Evolutionary conservation across 495 filamentous ascomycete genomes (phyloP).

Genomic region (Aspergillus taichungensis): DNA sequence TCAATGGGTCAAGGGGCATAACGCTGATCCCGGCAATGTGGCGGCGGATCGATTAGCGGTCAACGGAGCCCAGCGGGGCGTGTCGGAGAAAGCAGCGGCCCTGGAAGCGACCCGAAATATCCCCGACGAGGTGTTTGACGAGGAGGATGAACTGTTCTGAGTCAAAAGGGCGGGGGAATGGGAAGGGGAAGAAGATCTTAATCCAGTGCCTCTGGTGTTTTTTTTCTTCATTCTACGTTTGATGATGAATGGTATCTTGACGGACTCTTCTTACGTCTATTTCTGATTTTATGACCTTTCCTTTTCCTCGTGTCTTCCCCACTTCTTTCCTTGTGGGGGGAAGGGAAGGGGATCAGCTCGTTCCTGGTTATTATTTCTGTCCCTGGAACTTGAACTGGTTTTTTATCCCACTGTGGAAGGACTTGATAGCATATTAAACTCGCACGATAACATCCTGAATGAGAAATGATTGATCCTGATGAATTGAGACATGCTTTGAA

Average conservation of each 20-base stretch:
- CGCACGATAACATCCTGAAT: background rate
- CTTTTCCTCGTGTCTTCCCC: too few relatives aligned
- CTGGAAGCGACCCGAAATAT: conserved; percentile 16
- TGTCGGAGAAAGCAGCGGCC: conserved; percentile 22
- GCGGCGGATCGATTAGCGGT: conserved; percentile 78
- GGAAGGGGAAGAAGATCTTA: too few relatives aligned
- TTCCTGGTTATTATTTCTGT: too few relatives aligned
- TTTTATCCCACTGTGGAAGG: too few relatives aligned
- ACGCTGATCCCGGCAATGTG: conserved; percentile 57
- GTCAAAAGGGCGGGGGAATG: background rate
- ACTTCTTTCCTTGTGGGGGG: too few relatives aligned
- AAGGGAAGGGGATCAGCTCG: too few relatives aligned
- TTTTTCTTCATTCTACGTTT: too few relatives aligned
- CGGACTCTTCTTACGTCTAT: too few relatives aligned
- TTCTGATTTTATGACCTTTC: too few relatives aligned
- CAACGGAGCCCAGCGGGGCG: conserved; percentile 38
- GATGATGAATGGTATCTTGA: too few relatives aligned
- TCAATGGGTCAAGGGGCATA: conserved; percentile 83
- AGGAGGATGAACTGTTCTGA: conserved; percentile 18
- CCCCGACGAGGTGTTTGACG: conserved; percentile 26
- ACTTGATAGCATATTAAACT: background rate
- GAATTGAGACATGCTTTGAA: background rate
- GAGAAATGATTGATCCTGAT: background rate
- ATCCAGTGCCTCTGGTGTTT: too few relatives aligned
- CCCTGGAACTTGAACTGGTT: too few relatives aligned